Conservation (phyloP, 169 alveolate genomes). For the Plasmodium sp. region DNA sequence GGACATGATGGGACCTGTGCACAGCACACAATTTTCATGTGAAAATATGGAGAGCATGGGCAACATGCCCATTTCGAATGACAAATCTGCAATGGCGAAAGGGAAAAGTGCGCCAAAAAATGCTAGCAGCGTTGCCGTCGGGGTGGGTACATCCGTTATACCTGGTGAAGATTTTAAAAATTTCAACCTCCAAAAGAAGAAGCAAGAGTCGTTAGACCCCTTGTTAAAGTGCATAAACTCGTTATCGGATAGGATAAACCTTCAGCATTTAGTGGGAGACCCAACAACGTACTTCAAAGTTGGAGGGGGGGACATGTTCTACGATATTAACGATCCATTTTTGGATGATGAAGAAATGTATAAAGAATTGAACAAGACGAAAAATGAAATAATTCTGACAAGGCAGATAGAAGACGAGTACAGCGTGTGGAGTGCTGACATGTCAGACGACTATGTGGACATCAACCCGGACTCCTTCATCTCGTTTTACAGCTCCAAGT, state of each 20-base stretch:
- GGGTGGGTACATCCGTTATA: neutral
- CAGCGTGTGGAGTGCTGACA: conserved; percentile 86
- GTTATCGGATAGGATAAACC: conserved; percentile 82
- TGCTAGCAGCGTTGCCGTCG: neutral
- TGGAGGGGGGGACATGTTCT: conserved; percentile 88
- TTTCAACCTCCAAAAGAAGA: conserved; percentile 81
- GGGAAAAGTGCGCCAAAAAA: neutral
- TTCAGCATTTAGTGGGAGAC: conserved; percentile 86
- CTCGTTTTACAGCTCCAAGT: conserved; percentile 62
- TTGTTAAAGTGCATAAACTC: conserved; percentile 82
- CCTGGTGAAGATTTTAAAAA: conserved; percentile 49
- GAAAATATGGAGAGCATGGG: neutral
- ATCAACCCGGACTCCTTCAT: conserved; percentile 48
- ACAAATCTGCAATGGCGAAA: conserved; percentile 4
- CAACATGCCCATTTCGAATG: conserved; percentile 4
- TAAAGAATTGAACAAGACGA: conserved; percentile 77
- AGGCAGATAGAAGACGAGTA: conserved; percentile 82
- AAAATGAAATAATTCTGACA: conserved; percentile 77
- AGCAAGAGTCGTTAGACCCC: conserved; percentile 84
- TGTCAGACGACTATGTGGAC: conserved; percentile 73
- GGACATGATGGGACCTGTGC: neutral
- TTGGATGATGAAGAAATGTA: conserved; percentile 84
- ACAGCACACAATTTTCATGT: neutral
- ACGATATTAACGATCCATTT: conserved; percentile 87
- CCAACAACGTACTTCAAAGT: conserved; percentile 81